Conservation (phyloP, 1,284 basidiomycete species). For the Neotropicomus parvogracilis region DNA sequence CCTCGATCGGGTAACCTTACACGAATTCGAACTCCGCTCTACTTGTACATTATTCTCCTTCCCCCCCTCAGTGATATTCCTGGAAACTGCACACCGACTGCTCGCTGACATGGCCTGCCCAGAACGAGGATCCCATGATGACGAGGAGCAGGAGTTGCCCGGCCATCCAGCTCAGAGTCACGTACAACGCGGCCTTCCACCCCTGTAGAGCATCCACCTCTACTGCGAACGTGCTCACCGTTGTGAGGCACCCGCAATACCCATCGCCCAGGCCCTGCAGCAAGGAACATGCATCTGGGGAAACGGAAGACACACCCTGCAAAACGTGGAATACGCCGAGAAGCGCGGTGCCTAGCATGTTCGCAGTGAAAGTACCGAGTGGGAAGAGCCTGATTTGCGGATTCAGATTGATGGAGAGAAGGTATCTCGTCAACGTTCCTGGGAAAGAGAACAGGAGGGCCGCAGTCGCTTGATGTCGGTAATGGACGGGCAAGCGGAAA, state of each 20-base stretch:
- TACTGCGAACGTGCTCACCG: conserved; percentile 89
- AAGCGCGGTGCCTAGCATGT: conserved; percentile 77
- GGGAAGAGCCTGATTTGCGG: conserved; percentile 63
- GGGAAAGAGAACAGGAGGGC: conserved; percentile 90
- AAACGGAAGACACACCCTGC: conserved; percentile 52
- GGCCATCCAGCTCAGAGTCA: conserved; percentile 60
- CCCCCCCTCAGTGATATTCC: conserved; percentile 7
- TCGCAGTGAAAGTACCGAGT: conserved; percentile 85
- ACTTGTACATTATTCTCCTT: neutral
- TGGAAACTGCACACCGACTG: conserved; percentile 39
- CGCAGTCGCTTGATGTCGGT: conserved; percentile 79
- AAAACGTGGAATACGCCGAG: conserved; percentile 70
- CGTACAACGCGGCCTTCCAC: conserved; percentile 65
- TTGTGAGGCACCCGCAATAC: conserved; percentile 93
- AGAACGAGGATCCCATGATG: conserved; percentile 73
- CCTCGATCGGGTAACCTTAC: conserved; percentile 29
- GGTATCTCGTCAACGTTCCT: conserved; percentile 82
- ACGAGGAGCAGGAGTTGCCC: conserved; percentile 74
- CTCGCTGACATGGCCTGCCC: conserved; percentile 47
- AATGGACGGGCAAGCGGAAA: conserved; percentile 65
- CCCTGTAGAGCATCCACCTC: conserved; percentile 67
- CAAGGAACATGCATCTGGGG: conserved; percentile 59
- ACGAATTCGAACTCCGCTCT: conserved; percentile 33
- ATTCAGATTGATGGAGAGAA: conserved; percentile 76
- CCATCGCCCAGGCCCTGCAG: conserved; percentile 84